Base-by-base conservation (phyloP, 164 flowering plant genomes). In the Aristolochia californica region DNA sequence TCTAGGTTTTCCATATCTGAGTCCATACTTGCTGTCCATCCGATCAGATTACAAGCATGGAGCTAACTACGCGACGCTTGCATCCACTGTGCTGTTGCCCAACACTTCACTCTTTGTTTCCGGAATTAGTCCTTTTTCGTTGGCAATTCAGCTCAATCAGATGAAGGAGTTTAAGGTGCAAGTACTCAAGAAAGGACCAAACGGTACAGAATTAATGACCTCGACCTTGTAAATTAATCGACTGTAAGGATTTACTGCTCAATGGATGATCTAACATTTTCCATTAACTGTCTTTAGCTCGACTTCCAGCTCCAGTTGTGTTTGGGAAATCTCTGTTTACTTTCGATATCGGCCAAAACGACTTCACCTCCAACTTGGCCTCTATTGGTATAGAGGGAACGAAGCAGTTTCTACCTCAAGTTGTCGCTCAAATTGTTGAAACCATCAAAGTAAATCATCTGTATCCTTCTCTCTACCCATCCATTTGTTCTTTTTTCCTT, bases 101-200 rank as follows among this genome's bases (percentile, higher is more conserved):
- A 65, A 78, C 21, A 85, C 95, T 51, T 93, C 95, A 40, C 70
- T 93, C 13, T 93, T 87, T 59, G 97, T 82, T 4, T 69, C 75
- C 25, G 97, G 97, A 15, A 69, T 83, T 43, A 93, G 97, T 61
- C 98, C 98, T 23, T 88, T 93, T 55, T 83, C 83, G 44, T 73
- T 93, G n/a, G 87, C 77, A 20, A 79, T 93, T 48, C 97, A 93
- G 63, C 80, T 88, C 73, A 93, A 85, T 73, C 97, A 93, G 67
- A 83, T 93, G 91, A 93, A 79, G 72, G 71, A 74, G 2, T 85
- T 88, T 76, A 85, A 83, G 68, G 64, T 67, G 5, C 69, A 30
- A 62, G 89, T 80, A 14, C 60, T 66, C 43, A 75, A 83, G 61
- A 60, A 23, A 50, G 68, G 72, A 26, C 68, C 75, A 28, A 13